phyloP scores from a whole-genome alignment of 2,329 filamentous ascomycete species.

The Monilinia laxa region DNA sequence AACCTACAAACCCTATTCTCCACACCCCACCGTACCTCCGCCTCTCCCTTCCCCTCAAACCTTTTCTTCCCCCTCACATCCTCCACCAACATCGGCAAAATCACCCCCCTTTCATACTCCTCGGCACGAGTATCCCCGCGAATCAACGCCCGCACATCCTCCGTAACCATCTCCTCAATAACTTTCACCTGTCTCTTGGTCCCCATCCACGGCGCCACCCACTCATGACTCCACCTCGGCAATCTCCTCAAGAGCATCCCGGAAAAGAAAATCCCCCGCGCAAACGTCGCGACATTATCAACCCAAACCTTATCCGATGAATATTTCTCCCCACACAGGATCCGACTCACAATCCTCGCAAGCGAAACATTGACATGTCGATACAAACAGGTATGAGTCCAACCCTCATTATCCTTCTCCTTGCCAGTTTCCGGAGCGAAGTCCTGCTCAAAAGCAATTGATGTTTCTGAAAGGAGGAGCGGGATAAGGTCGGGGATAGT shows the following conservation, averaged over 20 bases:
- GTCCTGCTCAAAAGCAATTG: neutral
- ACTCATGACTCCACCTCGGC: neutral
- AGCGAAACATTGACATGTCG: slow-evolving; percentile 5
- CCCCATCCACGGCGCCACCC: slow-evolving; percentile 14
- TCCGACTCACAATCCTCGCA: neutral
- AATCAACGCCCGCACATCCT: neutral
- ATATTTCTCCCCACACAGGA: slow-evolving; percentile 12
- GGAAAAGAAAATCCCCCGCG: slow-evolving; percentile 10
- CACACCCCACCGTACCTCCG: neutral
- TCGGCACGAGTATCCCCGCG: neutral
- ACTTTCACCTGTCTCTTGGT: neutral
- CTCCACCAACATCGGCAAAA: neutral
- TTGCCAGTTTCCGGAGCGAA: neutral
- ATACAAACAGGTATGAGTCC: slow-evolving; percentile 8
- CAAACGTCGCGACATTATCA: slow-evolving; percentile 11
- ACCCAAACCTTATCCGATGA: neutral
- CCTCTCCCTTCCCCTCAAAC: neutral
- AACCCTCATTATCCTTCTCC: neutral
- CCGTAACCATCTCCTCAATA: neutral
- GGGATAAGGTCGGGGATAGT: neutral
- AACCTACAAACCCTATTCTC: slow-evolving; percentile 3
- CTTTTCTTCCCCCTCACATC: neutral
- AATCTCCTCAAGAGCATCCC: slow-evolving; percentile 7
- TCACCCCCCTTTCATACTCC: neutral
- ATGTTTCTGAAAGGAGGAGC: slow-evolving; percentile 5